Evolutionary conservation across 2,329 filamentous ascomycete species (phyloP).

Genomic region (Sphaerulina musiva): DNA sequence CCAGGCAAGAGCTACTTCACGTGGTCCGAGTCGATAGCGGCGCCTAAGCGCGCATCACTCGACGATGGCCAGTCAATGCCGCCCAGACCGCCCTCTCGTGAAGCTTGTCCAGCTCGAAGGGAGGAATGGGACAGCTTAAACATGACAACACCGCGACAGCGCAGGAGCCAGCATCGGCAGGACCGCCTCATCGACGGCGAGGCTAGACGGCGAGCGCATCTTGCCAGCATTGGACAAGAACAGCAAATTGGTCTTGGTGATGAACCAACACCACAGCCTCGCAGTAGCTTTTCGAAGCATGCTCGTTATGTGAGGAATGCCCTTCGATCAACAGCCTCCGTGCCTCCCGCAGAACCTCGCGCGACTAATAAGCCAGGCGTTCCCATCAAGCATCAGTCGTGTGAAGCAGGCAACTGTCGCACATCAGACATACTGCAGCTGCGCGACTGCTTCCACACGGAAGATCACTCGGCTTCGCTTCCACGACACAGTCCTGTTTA

Average conservation of each 20-base stretch:
- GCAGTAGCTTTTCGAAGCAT: background rate
- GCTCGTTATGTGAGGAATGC: background rate
- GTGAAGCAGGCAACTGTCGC: constrained; percentile 5
- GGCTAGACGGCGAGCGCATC: too few relatives aligned
- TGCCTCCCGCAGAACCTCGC: background rate
- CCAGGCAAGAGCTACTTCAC: constrained; percentile 35
- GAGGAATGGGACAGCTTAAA: too few relatives aligned
- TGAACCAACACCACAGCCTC: background rate
- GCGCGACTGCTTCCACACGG: background rate
- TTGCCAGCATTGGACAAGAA: too few relatives aligned
- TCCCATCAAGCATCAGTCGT: background rate
- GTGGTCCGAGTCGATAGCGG: constrained; percentile 37
- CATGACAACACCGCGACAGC: too few relatives aligned
- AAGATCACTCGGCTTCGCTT: background rate
- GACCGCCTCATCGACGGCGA: too few relatives aligned
- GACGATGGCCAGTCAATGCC: background rate
- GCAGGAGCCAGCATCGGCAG: too few relatives aligned
- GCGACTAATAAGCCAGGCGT: background rate
- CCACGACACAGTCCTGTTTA: background rate
- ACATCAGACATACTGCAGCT: constrained; percentile 26
- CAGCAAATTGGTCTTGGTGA: too few relatives aligned
- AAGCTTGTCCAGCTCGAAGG: too few relatives aligned
- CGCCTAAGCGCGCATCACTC: background rate
- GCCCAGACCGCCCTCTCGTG: too few relatives aligned
- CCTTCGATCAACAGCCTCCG: background rate